Evolutionary conservation across 768 basidiomycete genomes (phyloP), one percentile per base, ranked within the genome.

Genomic region (Pleurotus cornucopiae): DNA sequence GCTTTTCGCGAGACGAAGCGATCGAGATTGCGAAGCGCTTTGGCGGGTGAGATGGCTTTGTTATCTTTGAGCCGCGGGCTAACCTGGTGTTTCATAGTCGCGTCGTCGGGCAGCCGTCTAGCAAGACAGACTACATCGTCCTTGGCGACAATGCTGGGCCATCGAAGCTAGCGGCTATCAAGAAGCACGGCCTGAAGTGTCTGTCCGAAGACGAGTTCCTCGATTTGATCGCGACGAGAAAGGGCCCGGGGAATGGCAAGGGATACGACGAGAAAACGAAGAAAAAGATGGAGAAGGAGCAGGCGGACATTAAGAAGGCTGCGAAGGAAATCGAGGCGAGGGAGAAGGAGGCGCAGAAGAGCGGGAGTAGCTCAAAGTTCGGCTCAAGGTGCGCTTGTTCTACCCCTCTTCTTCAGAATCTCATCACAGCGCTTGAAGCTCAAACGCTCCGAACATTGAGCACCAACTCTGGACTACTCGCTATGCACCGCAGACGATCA

Each of bases 151-250:
- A 89, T 49, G 94, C 96, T 0, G 97, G 97, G 0, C 88, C 89
- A 0, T 81, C 84, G 51, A 99, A 99, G 66, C 73, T 98, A n/a
- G 80, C 81, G 2, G 84, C 86, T 11, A 94, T 99, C 68, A 80
- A 89, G 72, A 91, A 91, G 68, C 84, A 93, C 61, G 78, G 76
- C 1, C 72, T 97, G 18, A 76, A 75, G 60, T 91, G 91, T 0
- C 72, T 98, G 20, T 81, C 76, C 55, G 97, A 99, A 68, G 96
- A 98, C 65, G 86, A 80, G 16, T 98, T 98, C 64, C 74, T 98
- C 13, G 72, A 86, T 13, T 72, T 98, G 45, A 95, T 98, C 56
- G 85, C 77, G 2, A 88, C 85, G 2, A 79, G 91, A 14, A 79
- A 83, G 51, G 84, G 80, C 0, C 70, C 77, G 6, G 74, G 75